These are phyloP conservation scores for Neurospora intermedia DNA, from an alignment of 495 filamentous ascomycete species.

Conservation along the genomic window DNA sequence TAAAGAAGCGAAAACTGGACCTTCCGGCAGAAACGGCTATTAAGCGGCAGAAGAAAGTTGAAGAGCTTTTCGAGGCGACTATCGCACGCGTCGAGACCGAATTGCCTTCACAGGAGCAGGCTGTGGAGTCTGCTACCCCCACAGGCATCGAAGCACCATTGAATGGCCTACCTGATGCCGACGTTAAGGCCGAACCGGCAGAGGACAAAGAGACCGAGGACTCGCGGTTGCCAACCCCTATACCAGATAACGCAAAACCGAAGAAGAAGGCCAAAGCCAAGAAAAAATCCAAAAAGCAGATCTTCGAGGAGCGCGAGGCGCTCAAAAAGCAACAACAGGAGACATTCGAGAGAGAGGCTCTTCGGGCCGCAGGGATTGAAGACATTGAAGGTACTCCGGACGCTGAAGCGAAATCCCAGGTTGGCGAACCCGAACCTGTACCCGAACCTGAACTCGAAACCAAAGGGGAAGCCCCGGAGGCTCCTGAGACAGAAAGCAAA, in stretches of 20 bases:
- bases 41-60: conserved; percentile 64
- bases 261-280: conserved; percentile 41
- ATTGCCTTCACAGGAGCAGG: conserved; percentile 26
- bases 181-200: conserved; percentile 14
- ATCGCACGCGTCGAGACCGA: conserved; percentile 42
- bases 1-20: conserved; percentile 63
- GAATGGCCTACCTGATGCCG: neutral
- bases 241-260: conserved; percentile 19
- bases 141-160: conserved; percentile 11
- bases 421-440: conserved; percentile 1
- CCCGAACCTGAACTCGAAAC: conserved; percentile 14
- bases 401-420: conserved; percentile 4
- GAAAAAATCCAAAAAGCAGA: conserved; percentile 64
- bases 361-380: conserved; percentile 23
- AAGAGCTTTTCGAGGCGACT: conserved; percentile 60
- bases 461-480: conserved; percentile 11
- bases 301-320: conserved; percentile 58
- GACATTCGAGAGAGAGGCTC: conserved; percentile 27
- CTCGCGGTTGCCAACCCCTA: conserved; percentile 33
- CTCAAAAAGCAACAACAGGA: conserved; percentile 40
- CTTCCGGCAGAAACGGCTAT: conserved; percentile 48
- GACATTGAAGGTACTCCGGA: conserved; percentile 15
- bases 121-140: conserved; percentile 28
- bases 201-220: conserved; percentile 29
- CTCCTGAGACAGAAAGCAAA: conserved; percentile 2